These are phyloP conservation scores for Puccinia triticina DNA, from an alignment of 1,284 basidiomycete species.

Conservation along the genomic window DNA sequence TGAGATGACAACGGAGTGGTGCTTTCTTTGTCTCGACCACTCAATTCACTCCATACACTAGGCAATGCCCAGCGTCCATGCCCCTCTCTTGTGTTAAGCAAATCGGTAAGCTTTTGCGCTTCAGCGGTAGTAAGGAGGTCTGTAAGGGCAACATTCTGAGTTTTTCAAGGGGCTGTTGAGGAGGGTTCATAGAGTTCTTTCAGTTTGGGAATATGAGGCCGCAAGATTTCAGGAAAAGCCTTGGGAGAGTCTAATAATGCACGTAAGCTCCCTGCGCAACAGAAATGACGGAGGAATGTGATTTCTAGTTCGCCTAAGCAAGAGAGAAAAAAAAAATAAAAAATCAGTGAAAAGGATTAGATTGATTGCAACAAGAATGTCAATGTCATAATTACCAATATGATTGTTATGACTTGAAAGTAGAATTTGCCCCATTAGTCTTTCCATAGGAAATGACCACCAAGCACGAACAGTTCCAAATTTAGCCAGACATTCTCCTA, in stretches of 20 bases:
- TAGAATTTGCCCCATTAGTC: constrained; percentile 28
- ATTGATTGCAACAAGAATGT: no score
- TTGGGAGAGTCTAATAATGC: background rate
- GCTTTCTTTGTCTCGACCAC: no score
- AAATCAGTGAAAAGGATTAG: no score
- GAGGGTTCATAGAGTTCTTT: background rate
- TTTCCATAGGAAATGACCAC: constrained; percentile 46
- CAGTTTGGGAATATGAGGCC: background rate
- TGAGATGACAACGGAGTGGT: no score
- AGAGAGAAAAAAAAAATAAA: no score
- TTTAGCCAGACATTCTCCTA: background rate
- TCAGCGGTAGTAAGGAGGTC: background rate
- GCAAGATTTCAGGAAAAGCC: background rate
- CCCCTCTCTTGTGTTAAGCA: no score
- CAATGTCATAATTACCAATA: background rate
- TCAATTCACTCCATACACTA: no score
- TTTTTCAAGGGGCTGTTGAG: background rate
- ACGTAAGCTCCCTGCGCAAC: background rate
- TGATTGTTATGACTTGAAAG: constrained; percentile 34
- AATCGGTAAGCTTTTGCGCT: background rate
- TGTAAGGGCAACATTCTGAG: background rate
- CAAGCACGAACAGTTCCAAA: constrained; percentile 23
- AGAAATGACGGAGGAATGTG: constrained; percentile 8
- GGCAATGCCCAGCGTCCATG: no score
- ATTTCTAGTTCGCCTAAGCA: constrained; percentile 9